Evolutionary conservation across 2,329 filamentous ascomycete species (phyloP), one percentile per base, ranked within the genome.

Genomic region (Furcasterigmium furcatum): DNA sequence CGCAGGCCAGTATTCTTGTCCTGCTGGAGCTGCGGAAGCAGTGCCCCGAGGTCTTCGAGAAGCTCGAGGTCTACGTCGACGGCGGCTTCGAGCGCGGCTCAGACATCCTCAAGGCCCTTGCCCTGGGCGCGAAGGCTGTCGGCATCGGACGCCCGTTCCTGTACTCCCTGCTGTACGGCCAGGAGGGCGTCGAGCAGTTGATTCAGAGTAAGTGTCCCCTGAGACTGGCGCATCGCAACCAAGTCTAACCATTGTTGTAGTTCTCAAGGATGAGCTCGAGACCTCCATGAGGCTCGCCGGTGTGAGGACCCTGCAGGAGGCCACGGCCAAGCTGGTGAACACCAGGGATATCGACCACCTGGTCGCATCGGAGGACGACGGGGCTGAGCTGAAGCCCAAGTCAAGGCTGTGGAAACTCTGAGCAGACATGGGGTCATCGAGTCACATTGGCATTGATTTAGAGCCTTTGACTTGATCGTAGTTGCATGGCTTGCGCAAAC

Each of bases 51-150:
- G 70, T 87, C 1, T 80, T 87, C 43, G 71, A 75, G 20, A 63
- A 64, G 44, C 68, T 86, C 58, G 79, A 85, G 55, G 75, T 87
- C 1, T 80, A 77, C 44, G 66, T 87, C 5, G 84, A 88, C 51
- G 81, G 83, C 1, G 84, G 84, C 0, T 72, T 88, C 21, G 71
- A 73, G n/a, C 67, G 82, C 16, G 84, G 84, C 0, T 79, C 80
- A 0, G 84, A 88, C 55, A 77, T 87, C 3, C 72, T 88, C 53
- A 87, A 87, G 59, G 82, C 80, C 0, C 56, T 87, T 12, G 84
- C 80, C 43, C 64, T 87, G 0, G 84, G 84, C 0, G 84, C 82
- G 0, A 81, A 67, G 44, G 82, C 78, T 0, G 83, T 83, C 0
- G 82, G 82, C 0, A 65, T 88, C 9, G 84, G 84, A 0, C 66